Evolutionary conservation across 2,329 filamentous ascomycete species (phyloP).

Genomic region (Clonostachys rhizophaga): DNA sequence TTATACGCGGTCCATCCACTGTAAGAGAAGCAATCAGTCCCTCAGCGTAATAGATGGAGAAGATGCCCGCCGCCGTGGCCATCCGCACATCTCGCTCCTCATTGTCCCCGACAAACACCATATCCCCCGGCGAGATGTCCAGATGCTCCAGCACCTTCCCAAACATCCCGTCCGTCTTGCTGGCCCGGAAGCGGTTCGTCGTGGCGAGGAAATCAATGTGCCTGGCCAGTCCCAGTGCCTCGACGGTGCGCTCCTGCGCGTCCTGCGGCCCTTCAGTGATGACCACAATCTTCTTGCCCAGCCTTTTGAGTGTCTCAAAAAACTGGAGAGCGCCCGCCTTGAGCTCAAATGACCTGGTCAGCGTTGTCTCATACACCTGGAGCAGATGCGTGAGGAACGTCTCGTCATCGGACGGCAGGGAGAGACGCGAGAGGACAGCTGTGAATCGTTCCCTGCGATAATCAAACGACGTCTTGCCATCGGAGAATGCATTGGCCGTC

Average conservation of each 20-base stretch:
- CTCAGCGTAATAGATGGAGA: conserved; percentile 17
- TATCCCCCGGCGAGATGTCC: conserved; percentile 11
- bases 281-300: conserved; percentile 31
- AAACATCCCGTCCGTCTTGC: conserved; percentile 20
- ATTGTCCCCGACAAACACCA: conserved; percentile 21
- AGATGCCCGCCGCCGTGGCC: conserved; percentile 15
- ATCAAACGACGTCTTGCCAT: conserved; percentile 35
- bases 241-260: conserved; percentile 35
- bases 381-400: conserved; percentile 12
- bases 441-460: conserved; percentile 34
- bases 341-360: conserved; percentile 18
- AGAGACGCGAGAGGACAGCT: conserved; percentile 19
- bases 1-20: conserved; percentile 5
- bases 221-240: conserved; percentile 12
- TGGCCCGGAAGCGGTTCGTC: conserved; percentile 17
- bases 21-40: conserved; percentile 4
- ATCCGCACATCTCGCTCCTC: conserved; percentile 18
- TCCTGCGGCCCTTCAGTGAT: conserved; percentile 43
- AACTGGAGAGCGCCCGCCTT: conserved; percentile 29
- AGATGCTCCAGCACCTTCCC: conserved; percentile 15
- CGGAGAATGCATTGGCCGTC: conserved; percentile 32
- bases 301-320: conserved; percentile 20
- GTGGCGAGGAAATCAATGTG: conserved; percentile 22
- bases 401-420: conserved; percentile 5
- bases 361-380: conserved; percentile 18